Base-by-base conservation (phyloP, 2,329 filamentous ascomycete species). In the Pseudocercospora musae region DNA sequence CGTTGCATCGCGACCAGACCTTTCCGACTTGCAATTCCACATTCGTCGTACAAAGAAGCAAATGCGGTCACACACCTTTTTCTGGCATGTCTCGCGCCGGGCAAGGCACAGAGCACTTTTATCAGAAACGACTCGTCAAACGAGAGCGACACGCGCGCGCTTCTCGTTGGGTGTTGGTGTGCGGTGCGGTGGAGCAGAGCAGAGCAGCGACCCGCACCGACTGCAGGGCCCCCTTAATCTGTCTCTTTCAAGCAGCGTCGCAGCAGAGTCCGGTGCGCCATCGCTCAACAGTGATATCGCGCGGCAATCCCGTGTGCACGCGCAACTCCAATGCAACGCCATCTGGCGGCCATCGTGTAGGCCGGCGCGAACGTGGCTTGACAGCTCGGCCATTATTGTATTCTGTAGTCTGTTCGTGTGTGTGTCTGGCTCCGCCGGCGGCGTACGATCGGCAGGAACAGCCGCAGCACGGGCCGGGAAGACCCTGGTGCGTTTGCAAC, bases 71-170 rank as follows among this genome's bases (percentile, higher is more conserved):
- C 44, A 50, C 59, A 40, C 57, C 59, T 54, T 40, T n/a, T 63
- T 57, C 62, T 63, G 49, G 59, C 57, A 57, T 60, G 63, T 55
- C 58, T 31, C 23, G 48, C 31, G 54, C 60, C 56, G 44, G 57
- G 56, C 53, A 18, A n/a, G n/a, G n/a, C n/a, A n/a, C n/a, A n/a
- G n/a, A 58, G 33, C 56, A 40, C 21, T 56, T 60, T 46, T 60
- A 62, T 65, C 63, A 65, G 59, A 65, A 60, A 62, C 63, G 53
- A 55, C 60, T n/a, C n/a, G n/a, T n/a, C n/a, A n/a, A n/a, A n/a
- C n/a, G n/a, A n/a, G n/a, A 56, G 58, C 63, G 57, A 59, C 40
- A 59, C 60, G 60, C 33, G 48, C 48, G 21, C 25, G 20, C 31
- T 31, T 59, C 44, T 54, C 48, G 63, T 55, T 59, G 57, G 57